Evolutionary conservation across 495 filamentous ascomycete species (phyloP), one percentile per base, ranked within the genome.

Genomic region (Copromyces sp.): DNA sequence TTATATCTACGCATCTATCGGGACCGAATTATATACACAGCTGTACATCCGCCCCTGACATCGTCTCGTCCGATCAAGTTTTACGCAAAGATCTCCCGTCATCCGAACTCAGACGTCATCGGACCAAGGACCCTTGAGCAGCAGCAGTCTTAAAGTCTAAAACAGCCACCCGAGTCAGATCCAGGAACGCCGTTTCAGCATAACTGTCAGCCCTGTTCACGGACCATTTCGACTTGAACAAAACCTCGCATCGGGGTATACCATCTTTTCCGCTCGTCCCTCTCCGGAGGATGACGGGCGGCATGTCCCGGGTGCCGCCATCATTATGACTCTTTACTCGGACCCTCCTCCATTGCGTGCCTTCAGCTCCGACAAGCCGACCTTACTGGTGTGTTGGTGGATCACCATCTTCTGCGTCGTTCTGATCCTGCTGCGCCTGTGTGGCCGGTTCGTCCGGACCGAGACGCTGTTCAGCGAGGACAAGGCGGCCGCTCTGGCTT

Each of bases 331-430:
- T 70, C 79, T 89, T 70, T 90, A 90, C 77, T 85, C 87, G 29
- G 80, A 82, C 12, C 88, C 90, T 9, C 92, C 92, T 68, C 84
- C 86, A 70, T 82, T 85, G 69, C 87, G 86, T 73, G 81, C 85
- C 9, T 81, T 83, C 77, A 74, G 82, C 77, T 77, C 90, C 39
- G 86, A 93, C 81, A 91, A 93, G 73, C 89, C 93, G 32, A 94
- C 92, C 0, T 86, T 99, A 47, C 85, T 98, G 70, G 93, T 95
- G 77, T 94, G 92, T 78, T 98, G 94, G 92, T 97, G 95, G 95
- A 93, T 93, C 72, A 96, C 94, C 9, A 84, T 83, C 8, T 95
- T 96, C 78, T 92, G 93, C 40, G 82, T 94, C 68, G 86, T 87
- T 44, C 92, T 97, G 73, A 97, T 99, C 73, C 72, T 93, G 20